Conservation (phyloP, 208 protist species). For the Trypanosoma rangeli region DNA sequence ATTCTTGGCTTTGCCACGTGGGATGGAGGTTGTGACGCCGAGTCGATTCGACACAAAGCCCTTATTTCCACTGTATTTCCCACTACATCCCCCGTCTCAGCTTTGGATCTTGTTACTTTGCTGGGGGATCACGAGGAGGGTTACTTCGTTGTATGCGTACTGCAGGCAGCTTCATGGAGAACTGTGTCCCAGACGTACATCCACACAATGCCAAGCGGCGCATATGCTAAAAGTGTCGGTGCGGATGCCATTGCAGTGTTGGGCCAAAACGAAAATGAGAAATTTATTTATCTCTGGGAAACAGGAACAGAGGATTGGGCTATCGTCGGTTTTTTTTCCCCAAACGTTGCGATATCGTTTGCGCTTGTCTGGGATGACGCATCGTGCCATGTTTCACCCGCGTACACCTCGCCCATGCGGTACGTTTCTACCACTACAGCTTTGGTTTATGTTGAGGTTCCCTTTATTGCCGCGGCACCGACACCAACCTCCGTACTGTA, state of each 20-base stretch:
- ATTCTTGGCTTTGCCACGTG: slow-evolving; percentile 49
- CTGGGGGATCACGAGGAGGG: slow-evolving; percentile 31
- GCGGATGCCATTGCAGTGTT: slow-evolving; percentile 13
- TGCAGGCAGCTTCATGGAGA: slow-evolving; percentile 1
- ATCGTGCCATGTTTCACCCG: slow-evolving; percentile 32
- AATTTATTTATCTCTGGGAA: slow-evolving; percentile 36
- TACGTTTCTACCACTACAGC: slow-evolving; percentile 44
- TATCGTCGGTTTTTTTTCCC: slow-evolving; percentile 48
- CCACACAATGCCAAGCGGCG: background rate
- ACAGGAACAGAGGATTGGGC: slow-evolving; percentile 53
- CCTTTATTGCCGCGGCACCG: slow-evolving; percentile 38
- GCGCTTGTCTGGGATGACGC: slow-evolving; percentile 62
- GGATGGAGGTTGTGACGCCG: slow-evolving; percentile 33
- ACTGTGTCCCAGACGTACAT: slow-evolving; percentile 7
- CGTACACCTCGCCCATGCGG: slow-evolving; percentile 36
- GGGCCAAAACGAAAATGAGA: slow-evolving; percentile 7
- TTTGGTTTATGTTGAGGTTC: slow-evolving; percentile 39
- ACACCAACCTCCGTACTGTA: slow-evolving; percentile 5
- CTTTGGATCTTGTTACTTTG: slow-evolving; percentile 42
- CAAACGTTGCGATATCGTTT: slow-evolving; percentile 29
- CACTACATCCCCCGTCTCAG: slow-evolving; percentile 8
- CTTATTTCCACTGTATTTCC: slow-evolving; percentile 29
- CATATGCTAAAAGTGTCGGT: background rate
- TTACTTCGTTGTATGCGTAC: slow-evolving; percentile 46
- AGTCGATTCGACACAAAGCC: slow-evolving; percentile 9